These are phyloP conservation scores for Taphrina pruni DNA, from an alignment of 1,139 yeast genomes.

Conservation along the genomic window DNA sequence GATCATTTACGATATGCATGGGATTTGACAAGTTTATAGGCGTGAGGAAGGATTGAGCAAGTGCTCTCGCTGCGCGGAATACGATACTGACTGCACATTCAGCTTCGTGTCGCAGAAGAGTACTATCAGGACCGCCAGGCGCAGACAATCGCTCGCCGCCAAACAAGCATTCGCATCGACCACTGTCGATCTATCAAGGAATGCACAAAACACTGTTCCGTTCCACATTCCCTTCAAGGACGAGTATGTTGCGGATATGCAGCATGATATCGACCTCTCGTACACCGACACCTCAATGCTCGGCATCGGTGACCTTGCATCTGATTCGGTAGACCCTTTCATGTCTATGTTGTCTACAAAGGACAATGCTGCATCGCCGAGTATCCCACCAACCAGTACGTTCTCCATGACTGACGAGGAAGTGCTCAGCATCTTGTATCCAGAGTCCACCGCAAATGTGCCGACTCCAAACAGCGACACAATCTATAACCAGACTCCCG, in stretches of 20 bases:
- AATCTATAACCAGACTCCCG: not conserved
- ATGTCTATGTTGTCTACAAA: not conserved
- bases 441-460: not conserved
- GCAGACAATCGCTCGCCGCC: conserved; percentile 28
- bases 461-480: not conserved
- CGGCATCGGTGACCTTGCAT: not conserved
- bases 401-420: conserved; percentile 52
- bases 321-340: not conserved
- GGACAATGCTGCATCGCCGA: conserved; percentile 48
- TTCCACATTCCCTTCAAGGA: not conserved
- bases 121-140: conserved; percentile 5
- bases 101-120: conserved; percentile 22
- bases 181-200: not conserved
- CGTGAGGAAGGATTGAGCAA: conserved; percentile 13
- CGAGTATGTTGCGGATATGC: not conserved
- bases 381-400: conserved; percentile 54
- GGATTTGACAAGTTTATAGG: not conserved
- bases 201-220: not conserved
- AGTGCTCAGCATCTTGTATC: conserved; percentile 57
- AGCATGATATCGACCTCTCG: not conserved
- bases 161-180: not conserved
- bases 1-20: no score
- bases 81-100: conserved; percentile 31
- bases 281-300: not conserved
- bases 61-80: conserved; percentile 25